Evolutionary conservation across 2,329 filamentous ascomycete species (phyloP), one percentile per base, ranked within the genome.

Genomic region (Fusarium fracticaudum): DNA sequence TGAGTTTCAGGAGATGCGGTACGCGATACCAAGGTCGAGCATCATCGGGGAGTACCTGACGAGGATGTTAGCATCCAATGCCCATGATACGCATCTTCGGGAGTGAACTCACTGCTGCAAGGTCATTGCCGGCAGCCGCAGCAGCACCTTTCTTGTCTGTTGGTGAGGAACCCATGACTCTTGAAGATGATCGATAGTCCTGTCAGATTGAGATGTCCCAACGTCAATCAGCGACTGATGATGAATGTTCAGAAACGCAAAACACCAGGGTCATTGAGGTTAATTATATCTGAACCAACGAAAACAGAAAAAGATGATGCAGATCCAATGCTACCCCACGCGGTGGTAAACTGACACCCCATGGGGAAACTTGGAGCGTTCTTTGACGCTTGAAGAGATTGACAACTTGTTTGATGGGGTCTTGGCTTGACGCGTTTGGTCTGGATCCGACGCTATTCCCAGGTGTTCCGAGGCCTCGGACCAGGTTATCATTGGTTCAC

Each of bases 1-100:
- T 87, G 13, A 87, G 80, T 38, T 81, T 75, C 12, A 86, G 73
- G 3, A 87, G 77, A 78, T 87, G 84, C 2, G 81, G 79, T 7
- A 80, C 78, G 8, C 81, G 80, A 63, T 83, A 86, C 86, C 86
- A 87, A 37, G 80, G 80, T 38, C 79, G 80, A 37, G 79, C 72
- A 57, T 84, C 80, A 33, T 82, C 64, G n/a, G 86, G 86, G 9
- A 87, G 78, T 13, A 86, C 78, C 77, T 80, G 41, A 3, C 15
- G 1, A 20, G 1, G 5, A 29, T 10, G 5, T 75, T 8, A 70
- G 35, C 13, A 44, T 11, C 0, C 12, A 20, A n/a, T 17, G 6
- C 38, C 9, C 3, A 22, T 17, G 9, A 8, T 5, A 3, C 2
- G 9, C 11, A 6, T n/a, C 6, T 6, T 1, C 13, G 3, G 12